Percentiles rank a stretch among this genome's conserved stretches.
Conservation (phyloP, 2,329 filamentous ascomycete genomes). For the Fusarium graminum region DNA sequence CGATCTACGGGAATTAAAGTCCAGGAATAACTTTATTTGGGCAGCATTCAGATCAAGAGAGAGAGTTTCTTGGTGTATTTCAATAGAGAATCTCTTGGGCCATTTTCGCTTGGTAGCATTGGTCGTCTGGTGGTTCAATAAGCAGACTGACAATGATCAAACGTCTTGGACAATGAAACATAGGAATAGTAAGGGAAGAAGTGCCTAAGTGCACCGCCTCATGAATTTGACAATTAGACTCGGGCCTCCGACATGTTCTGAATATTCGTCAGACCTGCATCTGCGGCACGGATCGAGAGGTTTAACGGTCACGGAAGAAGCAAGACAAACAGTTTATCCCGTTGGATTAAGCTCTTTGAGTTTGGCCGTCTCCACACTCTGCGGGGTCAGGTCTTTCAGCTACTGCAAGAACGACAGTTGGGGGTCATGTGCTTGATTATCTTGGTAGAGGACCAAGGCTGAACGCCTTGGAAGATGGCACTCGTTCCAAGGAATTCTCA, state of each 20-base stretch:
- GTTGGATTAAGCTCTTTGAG: slow-evolving; percentile 31
- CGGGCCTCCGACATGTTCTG: not conserved
- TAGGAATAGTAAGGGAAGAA: not conserved
- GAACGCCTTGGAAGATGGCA: slow-evolving; percentile 2
- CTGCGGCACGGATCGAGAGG: slow-evolving; percentile 8
- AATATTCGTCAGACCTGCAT: not conserved
- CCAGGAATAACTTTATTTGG: not conserved
- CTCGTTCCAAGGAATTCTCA: not conserved
- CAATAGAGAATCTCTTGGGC: not conserved
- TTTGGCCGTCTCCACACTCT: slow-evolving; percentile 11
- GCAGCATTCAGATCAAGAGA: not conserved
- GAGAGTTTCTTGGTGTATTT: not conserved
- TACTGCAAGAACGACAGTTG: slow-evolving; percentile 8
- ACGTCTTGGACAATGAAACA: not conserved
- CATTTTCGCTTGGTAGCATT: too few species aligned
- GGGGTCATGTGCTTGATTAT: slow-evolving; percentile 9
- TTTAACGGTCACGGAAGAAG: slow-evolving; percentile 14
- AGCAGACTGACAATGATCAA: too few species aligned
- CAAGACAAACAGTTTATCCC: slow-evolving; percentile 2
- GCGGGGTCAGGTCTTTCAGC: slow-evolving; percentile 11
- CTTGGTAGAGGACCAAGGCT: not conserved
- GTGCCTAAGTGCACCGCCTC: not conserved
- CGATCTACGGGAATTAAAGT: not conserved
- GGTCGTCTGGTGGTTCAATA: too few species aligned
- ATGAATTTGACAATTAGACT: not conserved